Base-by-base conservation (phyloP, 2,329 filamentous ascomycete genomes). In the Boeremia exigua region DNA sequence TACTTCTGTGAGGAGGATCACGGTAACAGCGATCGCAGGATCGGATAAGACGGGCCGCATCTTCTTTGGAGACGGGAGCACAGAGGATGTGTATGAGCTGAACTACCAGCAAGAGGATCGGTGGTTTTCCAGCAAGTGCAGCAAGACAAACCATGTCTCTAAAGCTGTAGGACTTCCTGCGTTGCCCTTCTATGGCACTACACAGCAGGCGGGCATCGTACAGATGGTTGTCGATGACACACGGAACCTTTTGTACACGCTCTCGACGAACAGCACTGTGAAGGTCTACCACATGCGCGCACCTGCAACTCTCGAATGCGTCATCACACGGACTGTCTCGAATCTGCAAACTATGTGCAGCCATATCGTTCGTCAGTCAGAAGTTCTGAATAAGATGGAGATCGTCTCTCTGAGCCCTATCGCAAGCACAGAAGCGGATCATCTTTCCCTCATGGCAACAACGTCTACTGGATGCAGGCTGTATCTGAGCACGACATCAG, bases 41-140 rank as follows among this genome's bases (percentile, higher is more conserved):
- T 95, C 93, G 0, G 77, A 80, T 2, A 87, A 88, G 17, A 89
- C 86, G 19, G 96, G 96, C 8, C 90, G 95, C 58, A 95, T 99
- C 62, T 99, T 99, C 80, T 96, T 97, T 70, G 88, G 90, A 37
- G 91, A 92, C 33, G 84, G 84, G 46, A 84, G 82, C 46, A 91
- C 94, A 62, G 92, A 92, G 61, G 93, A 98, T 67, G 86, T 99
- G 43, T 91, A 95, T 74, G 95, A 99, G 77, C 84, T 99, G 49
- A 93, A 90, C 65, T 99, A 99, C 73, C 94, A 98, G 76, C 92
- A 96, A 70, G 92, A 98, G 75, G 95, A 99, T 77, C 89, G 90
- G 66, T 99, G 95, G 95, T 99, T 99, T 72, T 89, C 90, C 48
- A 92, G 88, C 75, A 86, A 90, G 62, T 96, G 91, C 72, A 88